These are phyloP conservation scores for Solanum chacoense DNA, from an alignment of 305 asterid genomes.

Conservation along the genomic window DNA sequence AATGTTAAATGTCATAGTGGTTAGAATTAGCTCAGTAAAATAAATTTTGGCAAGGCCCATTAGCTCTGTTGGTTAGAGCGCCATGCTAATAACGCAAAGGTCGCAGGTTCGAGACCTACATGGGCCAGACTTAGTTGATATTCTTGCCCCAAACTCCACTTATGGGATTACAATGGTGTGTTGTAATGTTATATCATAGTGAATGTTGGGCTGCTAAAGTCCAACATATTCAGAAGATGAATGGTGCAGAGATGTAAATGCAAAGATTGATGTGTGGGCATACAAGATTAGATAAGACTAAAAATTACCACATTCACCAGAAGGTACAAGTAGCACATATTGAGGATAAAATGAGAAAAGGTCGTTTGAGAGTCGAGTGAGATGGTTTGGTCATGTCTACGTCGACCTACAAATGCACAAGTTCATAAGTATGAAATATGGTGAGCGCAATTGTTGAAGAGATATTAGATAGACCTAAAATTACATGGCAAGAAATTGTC, in stretches of 20 bases:
- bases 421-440: background rate
- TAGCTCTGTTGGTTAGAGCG: slow-evolving; percentile 50
- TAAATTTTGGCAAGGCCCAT: slow-evolving; percentile 17
- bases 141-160: background rate
- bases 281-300: background rate
- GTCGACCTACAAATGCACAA: background rate
- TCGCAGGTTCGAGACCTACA: slow-evolving; percentile 61
- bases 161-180: background rate
- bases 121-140: slow-evolving; percentile 21
- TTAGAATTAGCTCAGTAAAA: background rate
- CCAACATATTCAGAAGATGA: background rate
- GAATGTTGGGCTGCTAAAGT: background rate
- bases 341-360: background rate
- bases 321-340: background rate
- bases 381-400: background rate
- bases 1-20: background rate
- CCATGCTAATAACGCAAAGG: slow-evolving; percentile 53
- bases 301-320: background rate
- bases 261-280: background rate
- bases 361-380: background rate
- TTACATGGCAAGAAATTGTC: background rate
- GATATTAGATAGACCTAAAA: background rate
- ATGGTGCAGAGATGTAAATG: background rate
- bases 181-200: background rate
- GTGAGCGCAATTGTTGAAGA: background rate